Conservation (phyloP, 257 asterid genomes). For the Verbena officinalis region DNA sequence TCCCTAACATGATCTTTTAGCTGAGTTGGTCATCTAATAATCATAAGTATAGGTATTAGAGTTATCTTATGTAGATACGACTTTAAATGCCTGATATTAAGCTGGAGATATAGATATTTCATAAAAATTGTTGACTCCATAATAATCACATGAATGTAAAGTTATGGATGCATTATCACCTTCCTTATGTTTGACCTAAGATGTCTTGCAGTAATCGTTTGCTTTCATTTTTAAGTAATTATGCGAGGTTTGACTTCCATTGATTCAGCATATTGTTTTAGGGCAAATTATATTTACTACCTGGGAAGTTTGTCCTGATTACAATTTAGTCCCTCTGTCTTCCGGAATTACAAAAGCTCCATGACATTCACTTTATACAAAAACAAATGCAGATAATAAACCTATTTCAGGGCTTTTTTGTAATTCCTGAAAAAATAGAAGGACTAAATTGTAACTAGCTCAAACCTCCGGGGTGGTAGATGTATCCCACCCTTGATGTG, state of each 20-base stretch:
- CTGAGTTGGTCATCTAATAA: background rate
- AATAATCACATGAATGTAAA: background rate
- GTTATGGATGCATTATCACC: background rate
- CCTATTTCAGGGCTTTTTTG: no score
- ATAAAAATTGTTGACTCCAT: background rate
- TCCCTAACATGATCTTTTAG: no score
- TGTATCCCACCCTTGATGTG: no score
- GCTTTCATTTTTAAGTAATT: slow-evolving; percentile 14
- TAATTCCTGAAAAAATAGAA: no score
- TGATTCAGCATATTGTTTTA: slow-evolving; percentile 17
- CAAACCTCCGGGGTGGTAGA: no score
- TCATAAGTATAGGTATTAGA: background rate
- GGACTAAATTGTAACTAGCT: no score
- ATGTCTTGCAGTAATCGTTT: slow-evolving; percentile 14
- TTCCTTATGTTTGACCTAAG: background rate
- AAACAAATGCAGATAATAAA: no score
- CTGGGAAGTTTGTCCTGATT: no score
- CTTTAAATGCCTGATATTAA: background rate
- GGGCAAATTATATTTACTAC: no score
- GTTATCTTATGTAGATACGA: background rate
- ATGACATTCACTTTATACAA: no score
- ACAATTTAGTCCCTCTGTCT: no score
- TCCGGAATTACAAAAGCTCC: no score
- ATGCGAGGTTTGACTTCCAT: slow-evolving; percentile 11
- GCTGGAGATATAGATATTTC: background rate